These are phyloP conservation scores for Metschnikowia anglica DNA, from an alignment of 805 yeast species.

Conservation along the genomic window DNA sequence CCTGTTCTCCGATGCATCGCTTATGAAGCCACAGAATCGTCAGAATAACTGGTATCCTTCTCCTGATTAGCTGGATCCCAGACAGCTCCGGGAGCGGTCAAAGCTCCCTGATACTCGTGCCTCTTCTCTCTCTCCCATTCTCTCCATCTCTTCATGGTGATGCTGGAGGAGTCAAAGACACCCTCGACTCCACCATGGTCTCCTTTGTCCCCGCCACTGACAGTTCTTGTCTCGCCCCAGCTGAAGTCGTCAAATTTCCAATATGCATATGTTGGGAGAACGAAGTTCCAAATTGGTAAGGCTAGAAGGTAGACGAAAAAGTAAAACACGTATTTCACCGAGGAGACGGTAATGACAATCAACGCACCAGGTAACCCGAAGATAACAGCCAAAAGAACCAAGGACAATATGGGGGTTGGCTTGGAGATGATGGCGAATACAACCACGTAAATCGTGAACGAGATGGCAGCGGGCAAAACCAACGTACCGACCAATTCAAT, in stretches of 20 bases:
- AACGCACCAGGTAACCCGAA: constrained; percentile 84
- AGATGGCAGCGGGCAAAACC: constrained; percentile 84
- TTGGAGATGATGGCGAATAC: constrained; percentile 63
- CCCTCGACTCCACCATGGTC: constrained; percentile 73
- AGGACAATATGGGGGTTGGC: constrained; percentile 77
- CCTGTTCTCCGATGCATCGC: no score
- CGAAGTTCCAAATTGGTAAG: constrained; percentile 91
- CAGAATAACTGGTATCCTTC: constrained; percentile 29
- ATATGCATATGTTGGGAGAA: constrained; percentile 79
- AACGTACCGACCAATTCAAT: constrained; percentile 85
- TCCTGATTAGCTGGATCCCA: constrained; percentile 45
- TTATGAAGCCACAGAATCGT: constrained; percentile 18
- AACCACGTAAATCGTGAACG: constrained; percentile 78
- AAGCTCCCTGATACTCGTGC: constrained; percentile 27
- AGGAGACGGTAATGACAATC: constrained; percentile 77
- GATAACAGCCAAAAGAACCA: constrained; percentile 71
- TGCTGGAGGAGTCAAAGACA: constrained; percentile 85
- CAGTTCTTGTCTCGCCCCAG: constrained; percentile 94
- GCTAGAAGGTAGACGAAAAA: constrained; percentile 75
- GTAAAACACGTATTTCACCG: constrained; percentile 71
- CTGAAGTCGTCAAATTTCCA: constrained; percentile 97
- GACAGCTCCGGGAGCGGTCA: constrained; percentile 41
- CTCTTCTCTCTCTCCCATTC: constrained; percentile 79
- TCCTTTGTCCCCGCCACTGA: constrained; percentile 63
- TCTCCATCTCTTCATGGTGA: constrained; percentile 91